Percentiles rank a stretch among this genome's conserved stretches.
These are phyloP conservation scores for Lyophyllum semitale DNA, from an alignment of 768 basidiomycete genomes.

Conservation along the genomic window DNA sequence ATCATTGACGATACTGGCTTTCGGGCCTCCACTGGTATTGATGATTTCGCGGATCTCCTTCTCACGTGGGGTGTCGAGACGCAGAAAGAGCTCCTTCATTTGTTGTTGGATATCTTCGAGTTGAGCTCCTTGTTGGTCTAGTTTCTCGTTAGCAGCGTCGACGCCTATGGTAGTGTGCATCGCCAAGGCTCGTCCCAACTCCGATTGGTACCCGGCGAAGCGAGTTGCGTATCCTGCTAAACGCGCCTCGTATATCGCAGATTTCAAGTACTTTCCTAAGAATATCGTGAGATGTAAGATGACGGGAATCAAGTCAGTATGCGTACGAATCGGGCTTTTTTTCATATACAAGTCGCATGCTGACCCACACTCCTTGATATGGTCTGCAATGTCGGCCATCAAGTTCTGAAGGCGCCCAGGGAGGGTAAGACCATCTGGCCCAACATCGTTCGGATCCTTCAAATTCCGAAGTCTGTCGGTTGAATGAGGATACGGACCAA, in stretches of 20 bases:
- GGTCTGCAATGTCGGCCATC: conserved; percentile 31
- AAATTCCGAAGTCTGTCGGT: conserved; percentile 30
- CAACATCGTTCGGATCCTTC: conserved; percentile 21
- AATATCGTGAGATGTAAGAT: background rate
- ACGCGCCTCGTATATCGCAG: conserved; percentile 36
- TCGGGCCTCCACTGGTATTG: conserved; percentile 38
- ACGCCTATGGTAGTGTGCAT: conserved; percentile 39
- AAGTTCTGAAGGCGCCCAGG: conserved; percentile 30
- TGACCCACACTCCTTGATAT: conserved; percentile 45
- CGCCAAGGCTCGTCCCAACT: conserved; percentile 36
- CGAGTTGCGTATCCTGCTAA: conserved; percentile 31
- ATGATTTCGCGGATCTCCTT: conserved; percentile 39
- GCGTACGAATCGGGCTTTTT: conserved; percentile 33
- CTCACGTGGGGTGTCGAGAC: conserved; percentile 40
- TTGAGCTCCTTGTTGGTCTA: conserved; percentile 21
- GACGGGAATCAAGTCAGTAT: background rate
- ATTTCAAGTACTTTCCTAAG: conserved; percentile 20
- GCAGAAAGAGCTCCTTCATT: conserved; percentile 35
- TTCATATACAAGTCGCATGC: conserved; percentile 48
- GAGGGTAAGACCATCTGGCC: conserved; percentile 32
- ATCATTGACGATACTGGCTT: conserved; percentile 23
- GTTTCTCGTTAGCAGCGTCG: conserved; percentile 33
- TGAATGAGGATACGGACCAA: background rate
- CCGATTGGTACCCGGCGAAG: conserved; percentile 37
- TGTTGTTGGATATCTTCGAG: conserved; percentile 28